Base-by-base conservation (phyloP, 2,329 filamentous ascomycete genomes). In the Colletotrichum godetiae region DNA sequence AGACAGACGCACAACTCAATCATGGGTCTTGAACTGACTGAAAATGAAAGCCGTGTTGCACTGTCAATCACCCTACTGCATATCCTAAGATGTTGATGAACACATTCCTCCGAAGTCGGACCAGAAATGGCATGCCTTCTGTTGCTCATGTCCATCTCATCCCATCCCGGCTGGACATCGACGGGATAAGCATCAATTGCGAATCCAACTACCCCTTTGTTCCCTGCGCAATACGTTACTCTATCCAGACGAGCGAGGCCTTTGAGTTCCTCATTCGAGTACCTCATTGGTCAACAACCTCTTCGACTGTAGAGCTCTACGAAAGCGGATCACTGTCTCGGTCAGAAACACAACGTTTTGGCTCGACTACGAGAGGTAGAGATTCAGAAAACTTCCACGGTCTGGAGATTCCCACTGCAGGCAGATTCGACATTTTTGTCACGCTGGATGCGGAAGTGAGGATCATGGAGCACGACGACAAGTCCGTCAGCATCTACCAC, bases 51-150 rank as follows among this genome's bases (percentile, higher is more conserved):
- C 86, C 86, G 1, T 91, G 88, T 79, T 91, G 89, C 75, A 89
- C 88, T 1, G 89, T 91, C 72, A 91, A 91, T 70, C 87, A 90
- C 75, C 86, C 85, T 1, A 88, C 90, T 76, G 89, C 86, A 10
- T 89, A 86, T 73, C 88, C 89, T 0, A 90, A 90, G 75, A 90
- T 88, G 68, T 77, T 88, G 1, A 81, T 85, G 66, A 62, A 68
- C 42, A 33, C 66, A 1, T 62, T 68, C 5, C 66, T 68, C 10
- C 52, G 66, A 31, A 42, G 29, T 12, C 27, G 10, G 5, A 24
- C 31, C 4, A 5, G 27, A 10, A 2, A 46, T 24, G 31, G 12
- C 5, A 10, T 8, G 6, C 46, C 46, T 15, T 55, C 66, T 13
- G 46, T 68, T 2, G 3, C 33, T 5, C 66, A 68, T 42, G 42